Base-by-base conservation (phyloP, 2,329 filamentous ascomycete species). In the Fusarium euwallaceae region DNA sequence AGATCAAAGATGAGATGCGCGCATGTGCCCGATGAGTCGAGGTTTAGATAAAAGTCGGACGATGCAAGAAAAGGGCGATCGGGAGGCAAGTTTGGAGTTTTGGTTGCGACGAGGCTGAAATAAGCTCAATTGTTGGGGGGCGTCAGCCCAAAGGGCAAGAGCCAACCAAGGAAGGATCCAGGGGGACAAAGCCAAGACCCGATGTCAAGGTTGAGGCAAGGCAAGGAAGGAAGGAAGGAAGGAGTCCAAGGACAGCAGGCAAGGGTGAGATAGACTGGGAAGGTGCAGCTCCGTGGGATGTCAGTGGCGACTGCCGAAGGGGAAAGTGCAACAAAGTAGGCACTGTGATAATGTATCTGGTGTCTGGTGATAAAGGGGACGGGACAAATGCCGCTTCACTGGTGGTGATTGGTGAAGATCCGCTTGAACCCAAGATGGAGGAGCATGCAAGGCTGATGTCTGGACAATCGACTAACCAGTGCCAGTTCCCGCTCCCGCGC, bases 21-120 rank as follows among this genome's bases (percentile, higher is more conserved):
- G 67, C 37, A 32, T 61, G 66, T 61, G 53, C 56, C 64, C 51
- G 56, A 62, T 36, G 22, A 56, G 48, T 37, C 48, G 43, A 66
- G 53, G 51, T 51, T 58, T 16, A n/a, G 58, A 59, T 61, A 45
- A 51, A 55, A 72, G 51, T 53, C 58, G 64, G 29, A 45, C 39
- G 56, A 60, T 37, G 61, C 34, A 39, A 64, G 58, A 17, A 51
- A 11, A 71, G 61, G 65, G 60, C 43, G 34, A 64, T 41, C 37
- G 37, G 17, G 39, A 39, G 36, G 51, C 29, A 62, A 29, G 61
- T 62, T 75, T 65, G 53, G 64, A 61, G 66, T 55, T 56, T 69
- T 60, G 64, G 66, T 60, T 36, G 45, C 39, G 69, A 69, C 72
- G 58, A 76, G 69, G 76, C 75, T 79, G 75, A 70, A 78, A 76